phyloP scores from a whole-genome alignment of 164 flowering plant genomes.

The grape (Vitis vinifera) region ASM3070453v1 NC_081820.1:2291001-2291500 shows the following conservation, averaged over 20 bases:
- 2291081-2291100: neutral
- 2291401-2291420: neutral
- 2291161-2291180: constrained; percentile 98
- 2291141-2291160: constrained; percentile 44
- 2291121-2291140: neutral
- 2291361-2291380: neutral
- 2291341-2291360: neutral
- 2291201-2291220: constrained; percentile 95
- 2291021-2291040: too few relatives aligned
- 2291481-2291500: constrained; percentile 83
- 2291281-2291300: constrained; percentile 96
- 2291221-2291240: constrained; percentile 88
- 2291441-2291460: constrained; percentile 70
- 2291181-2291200: constrained; percentile 94
- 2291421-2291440: neutral
- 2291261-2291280: constrained; percentile 99
- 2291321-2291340: neutral
- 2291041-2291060: neutral
- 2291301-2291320: constrained; percentile 29
- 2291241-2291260: constrained; percentile 95
- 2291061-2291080: neutral
- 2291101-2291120: neutral
- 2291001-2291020: too few relatives aligned
- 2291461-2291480: constrained; percentile 81
- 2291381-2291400: neutral